phyloP scores from a whole-genome alignment of 2,329 filamentous ascomycete species.

The Xylaria polymorpha region DNA sequence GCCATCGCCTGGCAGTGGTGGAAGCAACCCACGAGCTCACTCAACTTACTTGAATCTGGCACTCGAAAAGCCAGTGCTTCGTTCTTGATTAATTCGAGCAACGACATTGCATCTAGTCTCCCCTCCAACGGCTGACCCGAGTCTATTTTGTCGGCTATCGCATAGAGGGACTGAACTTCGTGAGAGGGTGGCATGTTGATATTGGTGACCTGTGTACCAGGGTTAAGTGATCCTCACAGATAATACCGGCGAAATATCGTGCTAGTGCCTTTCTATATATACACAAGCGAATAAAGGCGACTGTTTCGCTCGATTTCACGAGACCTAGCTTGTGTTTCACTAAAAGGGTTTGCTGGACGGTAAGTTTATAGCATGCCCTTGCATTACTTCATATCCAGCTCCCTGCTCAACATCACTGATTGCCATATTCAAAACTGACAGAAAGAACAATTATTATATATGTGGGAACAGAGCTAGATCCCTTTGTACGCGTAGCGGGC shows the following conservation, averaged over 20 bases:
- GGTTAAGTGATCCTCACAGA: background rate
- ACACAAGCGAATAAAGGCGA: constrained; percentile 1
- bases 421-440: too few relatives aligned
- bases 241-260: background rate
- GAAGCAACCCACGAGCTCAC: background rate
- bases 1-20: constrained; percentile 1
- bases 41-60: constrained; percentile 11
- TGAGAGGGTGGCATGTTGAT: constrained; percentile 19
- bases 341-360: constrained; percentile 3
- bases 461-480: too few relatives aligned
- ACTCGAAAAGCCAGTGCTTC: constrained; percentile 13
- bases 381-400: background rate
- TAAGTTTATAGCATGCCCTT: background rate
- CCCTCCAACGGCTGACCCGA: background rate
- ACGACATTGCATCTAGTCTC: constrained; percentile 10
- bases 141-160: background rate
- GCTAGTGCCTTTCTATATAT: background rate
- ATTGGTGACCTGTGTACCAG: background rate
- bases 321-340: constrained; percentile 4
- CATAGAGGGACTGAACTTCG: constrained; percentile 12
- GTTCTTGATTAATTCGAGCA: constrained; percentile 4
- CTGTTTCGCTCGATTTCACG: constrained; percentile 2
- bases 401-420: background rate
- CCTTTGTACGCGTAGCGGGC: too few relatives aligned
- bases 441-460: too few relatives aligned